phyloP scores from a whole-genome alignment of 768 basidiomycete species.

The Tephrocybe rancida region DNA sequence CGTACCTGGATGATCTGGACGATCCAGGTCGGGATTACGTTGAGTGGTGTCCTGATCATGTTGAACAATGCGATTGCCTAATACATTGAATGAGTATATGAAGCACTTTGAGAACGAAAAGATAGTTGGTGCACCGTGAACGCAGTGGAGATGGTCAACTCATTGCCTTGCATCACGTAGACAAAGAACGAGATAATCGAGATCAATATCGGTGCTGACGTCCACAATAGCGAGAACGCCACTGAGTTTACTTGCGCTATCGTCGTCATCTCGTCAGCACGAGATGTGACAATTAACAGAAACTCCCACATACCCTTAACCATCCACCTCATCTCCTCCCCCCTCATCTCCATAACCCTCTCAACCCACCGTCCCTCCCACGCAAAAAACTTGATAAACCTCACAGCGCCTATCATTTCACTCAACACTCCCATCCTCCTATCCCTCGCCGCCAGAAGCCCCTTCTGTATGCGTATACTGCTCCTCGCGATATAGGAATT shows the following conservation, averaged over 20 bases:
- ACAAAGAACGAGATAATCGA: too few relatives aligned
- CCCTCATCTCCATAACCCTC: conserved; percentile 63
- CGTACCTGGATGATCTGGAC: conserved; percentile 67
- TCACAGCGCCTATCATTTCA: too few relatives aligned
- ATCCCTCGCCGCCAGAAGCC: conserved; percentile 64
- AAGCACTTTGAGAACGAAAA: conserved; percentile 83
- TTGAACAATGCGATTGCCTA: conserved; percentile 80
- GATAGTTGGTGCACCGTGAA: conserved; percentile 71
- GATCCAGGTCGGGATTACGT: conserved; percentile 84
- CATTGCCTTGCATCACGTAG: too few relatives aligned
- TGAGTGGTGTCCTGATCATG: conserved; percentile 81
- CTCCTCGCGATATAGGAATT: conserved; percentile 68
- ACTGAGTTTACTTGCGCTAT: conserved; percentile 73
- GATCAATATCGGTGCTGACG: too few relatives aligned
- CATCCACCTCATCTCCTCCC: too few relatives aligned
- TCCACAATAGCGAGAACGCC: conserved; percentile 75
- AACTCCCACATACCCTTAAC: too few relatives aligned
- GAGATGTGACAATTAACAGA: too few relatives aligned
- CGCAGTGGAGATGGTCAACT: too few relatives aligned
- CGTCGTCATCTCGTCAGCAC: conserved; percentile 52
- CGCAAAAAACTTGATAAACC: too few relatives aligned
- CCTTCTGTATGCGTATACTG: conserved; percentile 62
- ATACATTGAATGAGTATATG: too few relatives aligned
- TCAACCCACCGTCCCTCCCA: conserved; percentile 81
- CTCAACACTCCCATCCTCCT: conserved; percentile 81